These are phyloP conservation scores for Astrephomene gubernaculifera DNA, from an alignment of 139 green algal genomes.

Conservation along the genomic window DNA sequence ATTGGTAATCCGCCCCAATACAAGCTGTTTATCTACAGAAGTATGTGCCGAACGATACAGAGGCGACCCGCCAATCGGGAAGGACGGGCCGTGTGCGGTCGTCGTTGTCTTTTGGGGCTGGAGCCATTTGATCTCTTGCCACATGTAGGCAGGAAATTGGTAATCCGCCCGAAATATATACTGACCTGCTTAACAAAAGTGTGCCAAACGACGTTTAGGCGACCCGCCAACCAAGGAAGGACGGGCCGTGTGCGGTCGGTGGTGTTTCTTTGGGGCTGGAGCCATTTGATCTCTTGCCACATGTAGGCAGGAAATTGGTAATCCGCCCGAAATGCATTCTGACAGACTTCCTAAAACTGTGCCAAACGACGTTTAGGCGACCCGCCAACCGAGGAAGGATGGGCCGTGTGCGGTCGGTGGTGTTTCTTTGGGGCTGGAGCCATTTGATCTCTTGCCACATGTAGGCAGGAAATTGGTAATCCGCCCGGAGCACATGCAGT, in stretches of 20 bases:
- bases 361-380: background rate
- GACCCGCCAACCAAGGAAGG: background rate
- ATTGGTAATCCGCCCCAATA: conserved; percentile 77
- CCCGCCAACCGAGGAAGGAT: background rate
- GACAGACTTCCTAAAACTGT: background rate
- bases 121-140: conserved; percentile 82
- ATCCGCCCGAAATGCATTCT: conserved; percentile 58
- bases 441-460: conserved; percentile 80
- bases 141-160: conserved; percentile 77
- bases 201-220: background rate
- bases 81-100: conserved; percentile 14
- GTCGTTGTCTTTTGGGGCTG: conserved; percentile 57
- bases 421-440: conserved; percentile 64
- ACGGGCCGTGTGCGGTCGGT: conserved; percentile 33
- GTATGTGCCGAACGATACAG: background rate
- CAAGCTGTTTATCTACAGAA: background rate
- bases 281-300: conserved; percentile 82
- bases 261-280: conserved; percentile 62
- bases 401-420: conserved; percentile 36
- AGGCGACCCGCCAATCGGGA: background rate
- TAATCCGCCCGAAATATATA: conserved; percentile 66
- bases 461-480: conserved; percentile 81
- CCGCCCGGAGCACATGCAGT: conserved; percentile 47
- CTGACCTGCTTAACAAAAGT: too few species aligned
- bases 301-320: conserved; percentile 80